Percentiles rank a stretch among this genome's conserved stretches.
These are phyloP conservation scores for Cornus kousa DNA, from an alignment of 148 eudicot species.

Conservation along the genomic window DNA sequence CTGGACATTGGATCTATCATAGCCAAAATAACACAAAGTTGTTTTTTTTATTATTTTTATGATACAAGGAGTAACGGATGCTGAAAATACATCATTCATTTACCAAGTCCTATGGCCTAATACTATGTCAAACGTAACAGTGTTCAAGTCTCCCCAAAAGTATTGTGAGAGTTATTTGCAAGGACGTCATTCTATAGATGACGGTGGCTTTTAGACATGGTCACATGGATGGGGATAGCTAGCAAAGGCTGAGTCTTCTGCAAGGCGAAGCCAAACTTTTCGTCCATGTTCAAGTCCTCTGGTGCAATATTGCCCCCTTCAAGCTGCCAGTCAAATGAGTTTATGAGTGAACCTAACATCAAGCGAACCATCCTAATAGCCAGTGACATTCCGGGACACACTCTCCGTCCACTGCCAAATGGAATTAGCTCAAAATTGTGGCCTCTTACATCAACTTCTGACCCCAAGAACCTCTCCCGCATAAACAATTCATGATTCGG, in stretches of 20 bases:
- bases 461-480: constrained; percentile 34
- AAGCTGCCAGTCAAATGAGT: constrained; percentile 35
- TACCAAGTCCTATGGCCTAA: too few relatives aligned
- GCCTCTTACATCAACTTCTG: constrained; percentile 31
- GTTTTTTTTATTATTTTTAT: too few relatives aligned
- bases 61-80: too few relatives aligned
- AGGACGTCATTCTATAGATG: too few relatives aligned
- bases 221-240: too few relatives aligned
- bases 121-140: too few relatives aligned
- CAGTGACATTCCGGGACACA: constrained; percentile 38
- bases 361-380: constrained; percentile 30
- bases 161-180: too few relatives aligned
- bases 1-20: too few relatives aligned
- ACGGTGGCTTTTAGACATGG: background rate
- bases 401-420: constrained; percentile 28
- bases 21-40: too few relatives aligned
- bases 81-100: too few relatives aligned
- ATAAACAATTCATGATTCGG: constrained; percentile 27
- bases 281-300: constrained; percentile 35
- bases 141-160: too few relatives aligned
- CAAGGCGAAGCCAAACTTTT: constrained; percentile 31
- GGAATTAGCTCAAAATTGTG: constrained; percentile 33
- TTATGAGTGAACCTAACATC: constrained; percentile 32
- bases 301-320: constrained; percentile 22
- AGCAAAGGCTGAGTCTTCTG: constrained; percentile 22